Base-by-base conservation (phyloP, 371 early-diverging fungal species). In the Mucor irregularis region DNA sequence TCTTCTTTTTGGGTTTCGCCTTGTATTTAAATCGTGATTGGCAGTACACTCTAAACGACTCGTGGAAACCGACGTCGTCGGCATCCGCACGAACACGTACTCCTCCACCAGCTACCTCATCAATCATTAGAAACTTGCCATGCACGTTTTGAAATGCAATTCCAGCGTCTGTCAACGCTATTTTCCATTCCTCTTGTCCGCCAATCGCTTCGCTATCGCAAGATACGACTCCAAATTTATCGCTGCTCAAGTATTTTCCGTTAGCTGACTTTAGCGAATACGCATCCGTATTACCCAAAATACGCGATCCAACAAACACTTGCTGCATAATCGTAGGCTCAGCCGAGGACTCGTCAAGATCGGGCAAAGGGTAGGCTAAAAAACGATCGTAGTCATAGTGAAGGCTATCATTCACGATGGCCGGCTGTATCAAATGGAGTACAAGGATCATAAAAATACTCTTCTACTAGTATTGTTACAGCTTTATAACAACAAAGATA, bases 191-290 rank as follows among this genome's bases (percentile, higher is more conserved):
- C 61, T 94, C 93, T 37, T 81, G 72, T 9, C 86, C 87, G 1
- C 93, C 90, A 29, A 90, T 88, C 0, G 93, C 95, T 58, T 91
- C 92, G 26, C 76, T 64, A 11, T 84, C 76, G 19, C 84, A 83
- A 4, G 82, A 54, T 0, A 92, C 90, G 5, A 89, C 80, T 3
- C 93, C 95, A 71, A 92, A 84, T 53, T 92, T 91, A 79, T 94
- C 95, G 10, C 84, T 77, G 31, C 88, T 78, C 7, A 93, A 64
- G 65, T 91, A 93, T 54, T 81, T 82, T 16, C 84, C 85, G 44
- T 78, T 71, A 11, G 78, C 81, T 3, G 89, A 82, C 58, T 90
- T 90, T 56, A 93, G 74, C 0, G 80, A 78, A 48, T 84, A 76
- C 3, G 76, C 67, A 58, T 71, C 74, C 37, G 65, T 66, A 10